Percentiles rank a stretch among this genome's conserved stretches.
These are phyloP conservation scores for Yamadazyma triangularis DNA, from an alignment of 1,139 yeast genomes.

Conservation along the genomic window DNA sequence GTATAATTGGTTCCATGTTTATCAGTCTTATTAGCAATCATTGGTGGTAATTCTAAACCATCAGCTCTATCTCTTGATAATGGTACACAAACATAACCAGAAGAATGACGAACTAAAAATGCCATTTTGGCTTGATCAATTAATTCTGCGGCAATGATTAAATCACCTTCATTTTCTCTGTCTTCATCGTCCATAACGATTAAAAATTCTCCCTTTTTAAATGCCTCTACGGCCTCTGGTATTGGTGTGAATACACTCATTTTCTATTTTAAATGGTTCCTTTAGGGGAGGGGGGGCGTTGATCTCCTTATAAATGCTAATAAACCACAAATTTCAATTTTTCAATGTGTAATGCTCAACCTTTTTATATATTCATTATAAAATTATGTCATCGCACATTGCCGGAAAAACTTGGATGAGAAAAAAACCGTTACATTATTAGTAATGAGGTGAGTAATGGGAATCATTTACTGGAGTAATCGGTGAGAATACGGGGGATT, in stretches of 20 bases:
- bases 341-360: too few species aligned
- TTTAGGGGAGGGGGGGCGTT: too few species aligned
- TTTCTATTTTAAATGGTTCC: too few species aligned
- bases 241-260: constrained; percentile 46
- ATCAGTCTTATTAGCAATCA: constrained; percentile 65
- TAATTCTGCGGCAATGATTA: constrained; percentile 84
- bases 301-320: too few species aligned
- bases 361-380: too few species aligned
- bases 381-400: too few species aligned
- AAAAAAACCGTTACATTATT: too few species aligned
- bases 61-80: constrained; percentile 76
- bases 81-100: constrained; percentile 95
- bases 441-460: too few species aligned
- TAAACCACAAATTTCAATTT: too few species aligned
- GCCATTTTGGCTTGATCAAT: constrained; percentile 90
- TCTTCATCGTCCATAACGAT: constrained; percentile 94
- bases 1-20: constrained; percentile 98
- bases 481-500: too few species aligned
- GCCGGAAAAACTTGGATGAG: too few species aligned
- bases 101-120: constrained; percentile 79
- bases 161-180: constrained; percentile 97
- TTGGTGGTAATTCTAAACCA: constrained; percentile 69
- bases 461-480: too few species aligned
- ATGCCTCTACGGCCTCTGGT: constrained; percentile 74
- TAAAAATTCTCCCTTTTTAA: constrained; percentile 81